Evolutionary conservation across 2,329 filamentous ascomycete species (phyloP).

Genomic region (Pseudogymnoascus sp.): DNA sequence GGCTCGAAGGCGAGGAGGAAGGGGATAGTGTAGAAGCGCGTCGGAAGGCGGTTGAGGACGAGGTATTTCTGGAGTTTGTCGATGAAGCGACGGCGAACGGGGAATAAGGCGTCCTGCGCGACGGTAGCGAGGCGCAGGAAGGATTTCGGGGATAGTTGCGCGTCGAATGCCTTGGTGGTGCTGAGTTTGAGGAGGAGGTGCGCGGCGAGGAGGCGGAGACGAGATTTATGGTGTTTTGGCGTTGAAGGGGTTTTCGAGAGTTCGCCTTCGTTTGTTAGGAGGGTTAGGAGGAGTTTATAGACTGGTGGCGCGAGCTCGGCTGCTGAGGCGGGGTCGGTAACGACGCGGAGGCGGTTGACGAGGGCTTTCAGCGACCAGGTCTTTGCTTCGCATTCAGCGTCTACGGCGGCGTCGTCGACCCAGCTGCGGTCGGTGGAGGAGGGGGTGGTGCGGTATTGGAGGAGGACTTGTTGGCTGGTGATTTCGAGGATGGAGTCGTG

Average conservation of each 20-base stretch:
- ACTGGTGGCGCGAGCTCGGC: conserved; percentile 57
- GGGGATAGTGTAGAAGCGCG: conserved; percentile 79
- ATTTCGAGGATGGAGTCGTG: conserved; percentile 73
- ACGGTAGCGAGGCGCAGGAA: conserved; percentile 79
- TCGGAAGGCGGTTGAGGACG: conserved; percentile 57
- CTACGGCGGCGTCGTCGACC: conserved; percentile 58
- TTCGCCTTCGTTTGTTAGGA: conserved; percentile 71
- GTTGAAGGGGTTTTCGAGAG: conserved; percentile 67
- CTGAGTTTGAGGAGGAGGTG: conserved; percentile 79
- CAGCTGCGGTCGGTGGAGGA: conserved; percentile 51
- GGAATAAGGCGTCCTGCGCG: conserved; percentile 64
- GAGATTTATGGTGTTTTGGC: conserved; percentile 66
- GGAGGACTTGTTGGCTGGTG: conserved; percentile 63
- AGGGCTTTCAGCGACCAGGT: conserved; percentile 74
- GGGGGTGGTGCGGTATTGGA: conserved; percentile 57
- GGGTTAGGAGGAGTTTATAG: conserved; percentile 67
- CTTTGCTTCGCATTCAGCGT: conserved; percentile 78
- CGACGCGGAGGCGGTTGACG: conserved; percentile 71
- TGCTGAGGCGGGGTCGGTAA: conserved; percentile 41
- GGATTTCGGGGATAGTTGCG: conserved; percentile 58
- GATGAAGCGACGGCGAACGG: conserved; percentile 72
- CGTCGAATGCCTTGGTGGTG: conserved; percentile 65
- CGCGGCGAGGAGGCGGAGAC: conserved; percentile 73
- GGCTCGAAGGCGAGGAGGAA: conserved; percentile 93
- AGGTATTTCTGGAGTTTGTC: conserved; percentile 87